Percentiles rank a stretch among this genome's conserved stretches.
These are phyloP conservation scores for Symbiodinium pilosum DNA, from an alignment of 73 alveolate species.

Conservation along the genomic window DNA sequence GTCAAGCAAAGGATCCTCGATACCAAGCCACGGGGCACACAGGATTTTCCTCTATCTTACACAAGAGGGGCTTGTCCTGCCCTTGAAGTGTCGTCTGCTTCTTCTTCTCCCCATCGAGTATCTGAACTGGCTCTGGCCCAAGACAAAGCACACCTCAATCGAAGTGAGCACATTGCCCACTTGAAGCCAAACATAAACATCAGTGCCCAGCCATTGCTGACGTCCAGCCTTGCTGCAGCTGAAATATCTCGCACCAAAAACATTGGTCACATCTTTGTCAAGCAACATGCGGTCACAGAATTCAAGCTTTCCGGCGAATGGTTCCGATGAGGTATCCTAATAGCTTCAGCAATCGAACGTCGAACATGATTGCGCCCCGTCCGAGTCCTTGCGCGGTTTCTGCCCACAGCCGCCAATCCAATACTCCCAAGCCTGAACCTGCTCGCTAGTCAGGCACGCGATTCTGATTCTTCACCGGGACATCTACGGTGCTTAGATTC, in stretches of 20 bases:
- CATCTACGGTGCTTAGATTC: neutral
- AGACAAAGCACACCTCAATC: neutral
- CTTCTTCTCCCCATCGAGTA: neutral
- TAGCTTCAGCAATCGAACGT: no score
- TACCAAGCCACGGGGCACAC: neutral
- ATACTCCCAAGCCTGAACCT: neutral
- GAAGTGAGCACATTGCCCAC: neutral
- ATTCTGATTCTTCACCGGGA: neutral
- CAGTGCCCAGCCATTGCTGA: neutral
- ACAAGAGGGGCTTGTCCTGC: neutral
- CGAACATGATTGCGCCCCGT: no score
- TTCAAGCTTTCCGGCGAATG: neutral
- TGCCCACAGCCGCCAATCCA: neutral
- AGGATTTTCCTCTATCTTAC: no score
- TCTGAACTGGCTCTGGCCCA: neutral
- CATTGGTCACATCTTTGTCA: neutral
- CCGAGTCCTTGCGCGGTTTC: neutral
- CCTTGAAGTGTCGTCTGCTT: neutral
- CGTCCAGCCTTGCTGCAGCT: neutral
- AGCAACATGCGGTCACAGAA: neutral
- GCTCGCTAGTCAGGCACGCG: neutral
- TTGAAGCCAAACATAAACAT: neutral
- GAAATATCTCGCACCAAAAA: neutral
- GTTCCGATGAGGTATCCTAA: neutral
- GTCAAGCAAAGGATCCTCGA: neutral